Evolutionary conservation across 1,139 yeast genomes (phyloP).

Genomic region (Groenewaldozyma auringiensis): DNA sequence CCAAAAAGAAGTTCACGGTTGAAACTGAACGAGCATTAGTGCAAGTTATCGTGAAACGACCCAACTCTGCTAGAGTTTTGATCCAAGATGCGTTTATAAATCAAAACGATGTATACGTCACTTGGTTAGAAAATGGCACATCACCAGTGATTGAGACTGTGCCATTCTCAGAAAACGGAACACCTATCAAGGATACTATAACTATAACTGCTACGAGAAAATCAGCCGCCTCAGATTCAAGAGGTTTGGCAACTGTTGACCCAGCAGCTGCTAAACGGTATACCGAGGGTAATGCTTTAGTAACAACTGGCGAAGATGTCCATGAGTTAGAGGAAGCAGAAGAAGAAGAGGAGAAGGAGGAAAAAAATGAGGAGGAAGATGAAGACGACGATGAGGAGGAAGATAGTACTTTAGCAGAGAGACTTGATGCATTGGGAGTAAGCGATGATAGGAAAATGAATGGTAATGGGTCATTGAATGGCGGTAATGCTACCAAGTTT

Average conservation of each 20-base stretch:
- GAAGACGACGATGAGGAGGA: slow-evolving; percentile 17
- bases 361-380: too few species aligned
- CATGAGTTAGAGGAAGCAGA: slow-evolving; percentile 36
- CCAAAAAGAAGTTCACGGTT: slow-evolving; percentile 6
- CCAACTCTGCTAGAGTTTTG: slow-evolving; percentile 28
- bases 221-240: slow-evolving; percentile 9
- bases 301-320: slow-evolving; percentile 40
- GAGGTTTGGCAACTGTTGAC: slow-evolving; percentile 49
- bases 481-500: slow-evolving; percentile 11
- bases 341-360: slow-evolving; percentile 27
- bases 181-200: slow-evolving; percentile 14
- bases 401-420: slow-evolving; percentile 34
- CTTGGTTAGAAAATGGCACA: slow-evolving; percentile 70
- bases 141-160: slow-evolving; percentile 57
- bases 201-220: slow-evolving; percentile 17
- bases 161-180: slow-evolving; percentile 40
- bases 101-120: slow-evolving; percentile 39
- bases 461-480: slow-evolving; percentile 9
- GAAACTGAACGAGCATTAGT: slow-evolving; percentile 18
- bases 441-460: slow-evolving; percentile 11
- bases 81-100: slow-evolving; percentile 40
- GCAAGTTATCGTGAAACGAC: slow-evolving; percentile 17
- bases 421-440: slow-evolving; percentile 35
- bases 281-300: slow-evolving; percentile 58
- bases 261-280: slow-evolving; percentile 59